These are phyloP conservation scores for Choiromyces venosus DNA, from an alignment of 495 filamentous ascomycete genomes.

Conservation along the genomic window DNA sequence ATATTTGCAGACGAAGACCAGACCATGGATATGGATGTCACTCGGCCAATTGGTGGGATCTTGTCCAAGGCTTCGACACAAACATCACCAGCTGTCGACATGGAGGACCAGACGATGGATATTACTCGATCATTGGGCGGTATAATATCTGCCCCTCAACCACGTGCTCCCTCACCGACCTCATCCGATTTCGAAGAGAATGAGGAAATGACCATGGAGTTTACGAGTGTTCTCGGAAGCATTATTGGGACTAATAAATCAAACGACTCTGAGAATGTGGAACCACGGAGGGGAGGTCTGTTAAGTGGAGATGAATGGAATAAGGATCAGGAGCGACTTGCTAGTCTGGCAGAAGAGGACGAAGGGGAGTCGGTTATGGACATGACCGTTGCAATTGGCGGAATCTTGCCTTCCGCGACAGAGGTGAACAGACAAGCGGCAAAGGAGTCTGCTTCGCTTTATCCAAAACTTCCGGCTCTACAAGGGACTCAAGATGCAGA, in stretches of 20 bases:
- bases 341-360: conserved; percentile 60
- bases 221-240: conserved; percentile 74
- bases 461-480: conserved; percentile 18
- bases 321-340: conserved; percentile 73
- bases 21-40: conserved; percentile 68
- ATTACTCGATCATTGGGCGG: conserved; percentile 76
- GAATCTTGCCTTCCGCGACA: conserved; percentile 52
- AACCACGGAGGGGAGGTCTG: conserved; percentile 29
- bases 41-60: conserved; percentile 72
- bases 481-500: conserved; percentile 23
- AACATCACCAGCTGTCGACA: conserved; percentile 42
- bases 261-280: conserved; percentile 51
- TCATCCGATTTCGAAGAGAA: conserved; percentile 43
- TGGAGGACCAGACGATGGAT: conserved; percentile 70
- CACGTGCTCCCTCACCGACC: background rate
- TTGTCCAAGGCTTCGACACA: conserved; percentile 40
- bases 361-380: conserved; percentile 48
- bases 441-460: conserved; percentile 53
- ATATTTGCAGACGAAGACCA: conserved; percentile 54
- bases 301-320: conserved; percentile 43
- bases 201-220: conserved; percentile 77
- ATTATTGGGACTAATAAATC: conserved; percentile 54
- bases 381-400: conserved; percentile 66
- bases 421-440: conserved; percentile 51
- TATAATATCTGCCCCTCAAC: conserved; percentile 50